Evolutionary conservation across 352 stramenopile genomes (phyloP).

Genomic region (Plasmopara viticola): DNA sequence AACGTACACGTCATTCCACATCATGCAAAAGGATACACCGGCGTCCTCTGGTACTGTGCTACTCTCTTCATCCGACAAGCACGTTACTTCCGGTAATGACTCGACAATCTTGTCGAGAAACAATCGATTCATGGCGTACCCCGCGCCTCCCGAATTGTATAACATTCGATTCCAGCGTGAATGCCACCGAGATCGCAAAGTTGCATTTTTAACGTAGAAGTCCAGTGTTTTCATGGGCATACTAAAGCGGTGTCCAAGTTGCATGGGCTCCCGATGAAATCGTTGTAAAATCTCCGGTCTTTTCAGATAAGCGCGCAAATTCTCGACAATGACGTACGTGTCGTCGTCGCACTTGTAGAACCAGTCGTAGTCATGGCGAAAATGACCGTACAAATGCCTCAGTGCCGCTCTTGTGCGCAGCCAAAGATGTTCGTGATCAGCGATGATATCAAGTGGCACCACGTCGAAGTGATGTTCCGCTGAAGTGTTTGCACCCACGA

Average conservation of each 20-base stretch:
- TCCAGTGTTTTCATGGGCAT: conserved; percentile 40
- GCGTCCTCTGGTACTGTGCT: conserved; percentile 63
- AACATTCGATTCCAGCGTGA: conserved; percentile 46
- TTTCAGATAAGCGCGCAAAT: conserved; percentile 49
- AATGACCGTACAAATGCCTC: conserved; percentile 50
- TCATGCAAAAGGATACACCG: conserved; percentile 75
- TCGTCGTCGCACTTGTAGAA: conserved; percentile 83
- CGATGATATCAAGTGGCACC: conserved; percentile 48
- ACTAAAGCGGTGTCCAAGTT: conserved; percentile 73
- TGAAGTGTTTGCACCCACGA: conserved; percentile 23
- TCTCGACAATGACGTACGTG: conserved; percentile 68
- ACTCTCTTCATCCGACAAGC: conserved; percentile 50
- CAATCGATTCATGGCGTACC: background rate
- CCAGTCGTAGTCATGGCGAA: conserved; percentile 73
- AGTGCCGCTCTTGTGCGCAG: conserved; percentile 63
- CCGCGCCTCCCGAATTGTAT: conserved; percentile 56
- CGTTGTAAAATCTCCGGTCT: conserved; percentile 55
- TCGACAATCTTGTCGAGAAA: conserved; percentile 33
- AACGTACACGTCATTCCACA: conserved; percentile 56
- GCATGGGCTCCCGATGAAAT: conserved; percentile 47
- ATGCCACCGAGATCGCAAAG: conserved; percentile 34
- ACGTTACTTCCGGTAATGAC: conserved; percentile 38
- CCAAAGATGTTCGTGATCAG: conserved; percentile 70
- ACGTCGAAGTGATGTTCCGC: conserved; percentile 36
- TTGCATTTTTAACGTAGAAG: conserved; percentile 56